Conservation (phyloP, 305 asterid genomes). For the Rubia peregrina region DNA sequence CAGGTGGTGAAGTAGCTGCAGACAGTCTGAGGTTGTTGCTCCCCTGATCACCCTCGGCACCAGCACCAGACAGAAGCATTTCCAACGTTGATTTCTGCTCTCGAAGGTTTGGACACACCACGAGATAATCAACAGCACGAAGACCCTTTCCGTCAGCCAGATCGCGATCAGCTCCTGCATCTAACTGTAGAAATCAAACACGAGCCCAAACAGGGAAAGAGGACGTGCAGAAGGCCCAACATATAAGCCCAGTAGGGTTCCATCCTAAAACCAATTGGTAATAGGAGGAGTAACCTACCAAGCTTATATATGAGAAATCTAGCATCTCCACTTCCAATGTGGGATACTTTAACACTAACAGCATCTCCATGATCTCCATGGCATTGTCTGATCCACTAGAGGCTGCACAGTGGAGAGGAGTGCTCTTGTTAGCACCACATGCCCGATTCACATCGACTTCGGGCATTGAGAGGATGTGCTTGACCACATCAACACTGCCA, state of each 20-base stretch:
- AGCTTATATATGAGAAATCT: too few species aligned
- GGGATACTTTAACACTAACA: constrained; percentile 19
- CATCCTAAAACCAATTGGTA: too few species aligned
- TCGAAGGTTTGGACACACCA: constrained; percentile 37
- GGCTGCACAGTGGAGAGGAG: constrained; percentile 86
- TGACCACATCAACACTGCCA: constrained; percentile 63
- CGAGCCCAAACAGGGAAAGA: too few species aligned
- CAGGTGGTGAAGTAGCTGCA: neutral
- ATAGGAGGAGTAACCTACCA: too few species aligned
- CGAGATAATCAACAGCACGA: constrained; percentile 48
- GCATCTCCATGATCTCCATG: constrained; percentile 42
- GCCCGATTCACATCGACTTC: constrained; percentile 56
- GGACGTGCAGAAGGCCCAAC: too few species aligned
- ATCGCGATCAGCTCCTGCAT: constrained; percentile 69
- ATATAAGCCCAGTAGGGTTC: too few species aligned
- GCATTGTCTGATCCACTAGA: constrained; percentile 58
- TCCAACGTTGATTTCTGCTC: neutral
- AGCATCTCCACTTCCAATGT: too few species aligned
- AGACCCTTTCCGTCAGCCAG: constrained; percentile 47
- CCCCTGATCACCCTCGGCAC: neutral
- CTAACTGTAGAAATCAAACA: neutral
- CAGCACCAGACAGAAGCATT: neutral
- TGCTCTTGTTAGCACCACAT: constrained; percentile 50
- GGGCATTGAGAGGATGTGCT: constrained; percentile 47
- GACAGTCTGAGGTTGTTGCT: neutral